Evolutionary conservation across 768 basidiomycete species (phyloP).

Genomic region (Phaeotremella skinneri): DNA sequence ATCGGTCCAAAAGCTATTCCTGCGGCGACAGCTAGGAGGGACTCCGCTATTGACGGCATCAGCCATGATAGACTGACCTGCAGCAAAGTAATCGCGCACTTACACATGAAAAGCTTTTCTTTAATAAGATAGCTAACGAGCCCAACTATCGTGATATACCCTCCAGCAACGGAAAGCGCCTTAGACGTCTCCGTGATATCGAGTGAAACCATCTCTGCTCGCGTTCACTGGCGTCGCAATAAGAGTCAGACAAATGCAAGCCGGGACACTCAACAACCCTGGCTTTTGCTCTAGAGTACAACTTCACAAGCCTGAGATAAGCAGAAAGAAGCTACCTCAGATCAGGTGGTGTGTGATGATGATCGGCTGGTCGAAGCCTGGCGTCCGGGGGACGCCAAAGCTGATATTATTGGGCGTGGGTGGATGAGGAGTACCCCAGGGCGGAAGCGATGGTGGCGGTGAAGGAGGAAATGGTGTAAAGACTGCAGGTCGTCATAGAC

Average conservation of each 20-base stretch:
- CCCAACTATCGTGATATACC: conserved; percentile 42
- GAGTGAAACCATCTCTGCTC: conserved; percentile 43
- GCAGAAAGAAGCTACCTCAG: too few species aligned
- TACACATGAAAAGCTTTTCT: conserved; percentile 51
- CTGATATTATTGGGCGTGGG: neutral
- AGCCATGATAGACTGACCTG: neutral
- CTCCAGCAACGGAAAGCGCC: conserved; percentile 45
- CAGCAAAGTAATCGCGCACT: conserved; percentile 9
- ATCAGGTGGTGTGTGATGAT: too few species aligned
- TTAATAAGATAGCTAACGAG: conserved; percentile 52
- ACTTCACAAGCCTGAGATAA: neutral
- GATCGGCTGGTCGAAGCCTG: too few species aligned
- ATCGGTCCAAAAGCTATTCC: conserved; percentile 52
- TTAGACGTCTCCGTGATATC: conserved; percentile 49
- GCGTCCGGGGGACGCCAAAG: too few species aligned
- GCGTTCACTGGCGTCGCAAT: too few species aligned
- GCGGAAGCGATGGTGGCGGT: too few species aligned
- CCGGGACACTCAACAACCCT: too few species aligned
- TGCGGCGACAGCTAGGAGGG: conserved; percentile 32
- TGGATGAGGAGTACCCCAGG: too few species aligned
- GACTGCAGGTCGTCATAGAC: too few species aligned
- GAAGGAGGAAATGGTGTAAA: too few species aligned
- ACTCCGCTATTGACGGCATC: conserved; percentile 36
- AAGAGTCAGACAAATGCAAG: too few species aligned
- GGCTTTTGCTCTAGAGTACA: too few species aligned